phyloP scores from a whole-genome alignment of 129 eudicot species.

The Chrysanthemum seticuspe region DNA sequence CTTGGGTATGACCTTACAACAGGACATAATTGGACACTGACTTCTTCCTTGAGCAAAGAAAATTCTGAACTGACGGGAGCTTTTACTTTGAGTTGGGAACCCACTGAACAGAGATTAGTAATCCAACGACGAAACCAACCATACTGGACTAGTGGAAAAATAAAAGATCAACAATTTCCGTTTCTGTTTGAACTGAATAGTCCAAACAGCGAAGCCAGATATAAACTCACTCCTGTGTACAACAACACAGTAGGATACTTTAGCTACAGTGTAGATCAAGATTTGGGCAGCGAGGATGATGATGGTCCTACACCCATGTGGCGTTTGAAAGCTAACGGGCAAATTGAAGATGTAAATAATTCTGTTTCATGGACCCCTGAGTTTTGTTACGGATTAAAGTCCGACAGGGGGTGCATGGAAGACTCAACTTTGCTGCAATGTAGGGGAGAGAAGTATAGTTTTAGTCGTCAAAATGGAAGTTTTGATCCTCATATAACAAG shows the following conservation, averaged over 20 bases:
- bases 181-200: not conserved
- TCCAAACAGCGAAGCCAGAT: not conserved
- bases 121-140: slow-evolving; percentile 13
- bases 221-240: slow-evolving; percentile 19
- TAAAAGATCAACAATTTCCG: not conserved
- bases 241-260: slow-evolving; percentile 23
- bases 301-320: not conserved
- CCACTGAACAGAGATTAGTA: slow-evolving; percentile 3
- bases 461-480: not conserved
- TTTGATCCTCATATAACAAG: not conserved
- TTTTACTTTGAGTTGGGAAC: slow-evolving; percentile 28
- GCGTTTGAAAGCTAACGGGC: not conserved
- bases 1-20: slow-evolving; percentile 24
- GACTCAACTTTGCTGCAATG: not conserved
- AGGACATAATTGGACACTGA: slow-evolving; percentile 17
- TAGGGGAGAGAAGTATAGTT: not conserved
- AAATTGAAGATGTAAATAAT: not conserved
- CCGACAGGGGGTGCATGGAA: not conserved
- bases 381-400: not conserved
- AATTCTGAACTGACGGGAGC: slow-evolving; percentile 7
- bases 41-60: slow-evolving; percentile 23
- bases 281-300: not conserved
- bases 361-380: not conserved
- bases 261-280: not conserved
- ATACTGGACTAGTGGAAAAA: slow-evolving; percentile 23